Base-by-base conservation (phyloP, 495 filamentous ascomycete genomes). In the Apiosordaria backusii region DNA sequence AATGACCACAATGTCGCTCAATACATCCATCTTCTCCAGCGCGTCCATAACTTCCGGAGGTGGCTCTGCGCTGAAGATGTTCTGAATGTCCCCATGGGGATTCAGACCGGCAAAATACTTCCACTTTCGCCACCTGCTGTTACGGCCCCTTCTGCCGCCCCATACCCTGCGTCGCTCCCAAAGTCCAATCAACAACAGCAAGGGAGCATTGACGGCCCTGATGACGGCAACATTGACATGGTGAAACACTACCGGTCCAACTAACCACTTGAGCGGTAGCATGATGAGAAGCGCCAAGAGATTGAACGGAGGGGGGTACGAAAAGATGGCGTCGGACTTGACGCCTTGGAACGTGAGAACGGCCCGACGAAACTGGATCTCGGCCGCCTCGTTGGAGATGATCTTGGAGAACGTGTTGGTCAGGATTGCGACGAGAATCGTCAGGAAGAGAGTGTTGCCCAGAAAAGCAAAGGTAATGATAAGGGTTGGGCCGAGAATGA, bases 391-490 rank as follows among this genome's bases (percentile, higher is more conserved):
- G 63, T 88, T 85, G 52, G 80, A 74, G n/a, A 85, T 84, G 53
- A 89, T 85, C 24, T 83, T 85, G 23, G 84, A 80, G 68, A 88
- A 89, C 16, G 87, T 88, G 68, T 86, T 88, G 70, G 79, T 85
- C 18, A 89, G 80, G 76, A 88, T 88, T 13, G 87, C 85, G 2
- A 89, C 86, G 0, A 89, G 78, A 63, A 89, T 86, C 13, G 87
- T 89, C 23, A 89, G 76, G 78, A 89, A 88, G n/a, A 89, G 80
- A 4, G 87, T 89, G 71, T 89, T 88, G 50, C 87, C 87, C 13
- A 89, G 75, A 64, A 88, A 87, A 10, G 87, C 85, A 69, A 88
- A 89, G 1, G 82, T 78, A 63, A 88, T 78, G 79, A 88, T 87
- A 21, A 89, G 75, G 4, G 81, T 77, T 0, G 87, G 87, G 4